Evolutionary conservation across 2,329 filamentous ascomycete genomes (phyloP), one percentile per base, ranked within the genome.

Genomic region (Fusarium sulawesiense): DNA sequence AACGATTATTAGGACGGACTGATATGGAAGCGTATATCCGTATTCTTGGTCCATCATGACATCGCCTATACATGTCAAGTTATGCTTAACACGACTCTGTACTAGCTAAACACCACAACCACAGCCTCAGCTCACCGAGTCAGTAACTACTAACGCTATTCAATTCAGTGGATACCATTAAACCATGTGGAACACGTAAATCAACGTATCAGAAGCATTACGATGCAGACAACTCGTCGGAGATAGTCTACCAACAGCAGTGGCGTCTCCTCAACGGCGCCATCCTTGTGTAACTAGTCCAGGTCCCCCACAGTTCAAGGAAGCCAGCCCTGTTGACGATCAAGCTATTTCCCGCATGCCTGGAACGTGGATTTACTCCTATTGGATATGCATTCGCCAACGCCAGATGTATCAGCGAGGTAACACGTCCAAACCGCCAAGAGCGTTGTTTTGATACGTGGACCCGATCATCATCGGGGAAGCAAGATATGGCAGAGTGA

Each of bases 221-320:
- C 10, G 20, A 41, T 57, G 54, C 54, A 50, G 30, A 27, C 34
- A 40, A 48, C 20, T 45, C 48, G 45, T 64, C 58, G 48, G 60
- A 56, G 27, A 48, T 64, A 37, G 29, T 48, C 34, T 25, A 32
- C 59, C 29, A 48, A 55, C 48, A 55, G 30, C 49, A 16, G 60
- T 64, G 60, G 60, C 60, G 49, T 48, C 29, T 48, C 29, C 37
- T 37, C 20, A 63, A n/a, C 23, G 29, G 34, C 32, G 46, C 59
- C 32, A 57, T 61, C 29, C 37, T 42, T 23, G 23, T 41, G 32
- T 20, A 40, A 51, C 32, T 27, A 27, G 11, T 23, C 18, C 25
- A 37, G 34, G 10, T 7, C 34, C 34, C 34, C 34, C 34, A 37
- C 10, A 11, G 34, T 10, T 6, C 12, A n/a, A 37, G 10, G 34